Evolutionary conservation across 2,329 filamentous ascomycete species (phyloP).

Genomic region (Claviceps citrina): DNA sequence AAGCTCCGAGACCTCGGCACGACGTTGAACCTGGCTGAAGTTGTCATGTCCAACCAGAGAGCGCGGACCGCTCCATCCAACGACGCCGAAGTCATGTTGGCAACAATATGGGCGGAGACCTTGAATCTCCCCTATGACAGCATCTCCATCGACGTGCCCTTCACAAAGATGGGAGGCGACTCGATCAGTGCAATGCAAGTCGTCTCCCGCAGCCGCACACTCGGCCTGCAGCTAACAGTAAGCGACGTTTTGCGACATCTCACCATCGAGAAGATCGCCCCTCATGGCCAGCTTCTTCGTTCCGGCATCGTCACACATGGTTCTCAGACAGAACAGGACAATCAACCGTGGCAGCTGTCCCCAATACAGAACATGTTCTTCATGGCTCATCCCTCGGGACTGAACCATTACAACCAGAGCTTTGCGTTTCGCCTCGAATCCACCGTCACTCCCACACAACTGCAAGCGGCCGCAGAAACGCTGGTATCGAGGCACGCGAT

Average conservation of each 20-base stretch:
- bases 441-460: background rate
- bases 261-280: background rate
- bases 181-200: constrained; percentile 29
- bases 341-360: background rate
- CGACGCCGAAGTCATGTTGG: background rate
- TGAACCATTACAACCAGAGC: constrained; percentile 29
- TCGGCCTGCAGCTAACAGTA: constrained; percentile 16
- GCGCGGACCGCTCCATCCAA: background rate
- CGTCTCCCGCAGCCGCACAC: constrained; percentile 22
- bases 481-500: constrained; percentile 20
- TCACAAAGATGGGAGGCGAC: constrained; percentile 11
- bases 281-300: background rate
- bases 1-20: background rate
- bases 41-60: background rate
- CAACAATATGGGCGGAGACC: background rate
- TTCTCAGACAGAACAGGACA: background rate
- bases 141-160: background rate
- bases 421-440: constrained; percentile 18
- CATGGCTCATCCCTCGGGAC: constrained; percentile 8
- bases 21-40: background rate
- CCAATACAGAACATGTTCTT: background rate
- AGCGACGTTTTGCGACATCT: constrained; percentile 16
- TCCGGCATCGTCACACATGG: background rate
- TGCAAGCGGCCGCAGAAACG: constrained; percentile 9
- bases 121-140: background rate